A percentile compares a stretch with the other conserved stretches of the same genome.
Conservation (phyloP, 2,329 filamentous ascomycete species). For the Cladophialophora exuberans region DNA sequence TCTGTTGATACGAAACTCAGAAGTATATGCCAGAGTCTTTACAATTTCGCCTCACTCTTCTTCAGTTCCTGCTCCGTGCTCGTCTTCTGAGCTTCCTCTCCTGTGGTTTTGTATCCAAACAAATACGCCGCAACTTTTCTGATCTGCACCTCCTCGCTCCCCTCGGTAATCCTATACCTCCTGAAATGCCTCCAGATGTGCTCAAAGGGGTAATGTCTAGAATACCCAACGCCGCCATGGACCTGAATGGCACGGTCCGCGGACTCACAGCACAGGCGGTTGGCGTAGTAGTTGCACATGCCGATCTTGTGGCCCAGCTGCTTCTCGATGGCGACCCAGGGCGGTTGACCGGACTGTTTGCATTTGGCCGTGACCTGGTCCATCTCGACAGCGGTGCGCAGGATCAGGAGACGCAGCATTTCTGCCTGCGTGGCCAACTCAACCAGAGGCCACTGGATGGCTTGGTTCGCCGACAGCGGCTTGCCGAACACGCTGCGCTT, state of each 20-base stretch:
- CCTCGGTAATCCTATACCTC: constrained; percentile 66
- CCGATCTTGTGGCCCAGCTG: constrained; percentile 64
- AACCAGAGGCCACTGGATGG: constrained; percentile 66
- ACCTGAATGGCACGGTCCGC: constrained; percentile 67
- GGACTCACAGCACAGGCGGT: constrained; percentile 62
- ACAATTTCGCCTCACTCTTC: constrained; percentile 25
- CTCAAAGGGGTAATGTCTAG: constrained; percentile 63
- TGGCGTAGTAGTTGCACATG: constrained; percentile 70
- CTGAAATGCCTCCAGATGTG: constrained; percentile 69
- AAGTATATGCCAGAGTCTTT: neutral
- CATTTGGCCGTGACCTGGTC: constrained; percentile 46
- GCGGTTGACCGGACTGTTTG: constrained; percentile 38
- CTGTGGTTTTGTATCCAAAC: constrained; percentile 51
- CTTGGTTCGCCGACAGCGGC: constrained; percentile 62
- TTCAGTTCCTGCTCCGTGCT: constrained; percentile 45
- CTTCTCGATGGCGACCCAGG: constrained; percentile 59
- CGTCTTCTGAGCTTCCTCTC: constrained; percentile 44
- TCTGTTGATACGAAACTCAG: neutral
- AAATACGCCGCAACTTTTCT: constrained; percentile 64
- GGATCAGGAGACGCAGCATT: constrained; percentile 64
- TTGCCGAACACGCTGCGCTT: constrained; percentile 59
- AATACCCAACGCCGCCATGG: constrained; percentile 63
- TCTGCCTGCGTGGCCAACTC: constrained; percentile 64
- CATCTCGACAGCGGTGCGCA: constrained; percentile 66
- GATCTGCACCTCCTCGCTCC: constrained; percentile 69